These are phyloP conservation scores for Sarocladium strictum DNA, from an alignment of 2,329 filamentous ascomycete genomes.

Conservation along the genomic window DNA sequence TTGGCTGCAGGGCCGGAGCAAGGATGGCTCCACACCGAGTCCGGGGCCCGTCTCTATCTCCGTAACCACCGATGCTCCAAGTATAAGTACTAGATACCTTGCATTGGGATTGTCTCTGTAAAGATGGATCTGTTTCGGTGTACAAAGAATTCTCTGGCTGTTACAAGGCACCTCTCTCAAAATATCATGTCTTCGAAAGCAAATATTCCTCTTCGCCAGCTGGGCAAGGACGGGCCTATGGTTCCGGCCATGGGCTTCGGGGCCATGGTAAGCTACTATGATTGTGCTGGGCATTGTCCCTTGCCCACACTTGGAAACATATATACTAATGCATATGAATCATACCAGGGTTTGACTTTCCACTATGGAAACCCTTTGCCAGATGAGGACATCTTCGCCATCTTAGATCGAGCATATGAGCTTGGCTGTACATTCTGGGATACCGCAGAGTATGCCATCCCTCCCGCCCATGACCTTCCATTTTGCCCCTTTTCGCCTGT, in stretches of 20 bases:
- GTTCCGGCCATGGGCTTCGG: conserved; percentile 45
- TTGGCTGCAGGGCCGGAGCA: not conserved
- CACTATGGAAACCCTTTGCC: not conserved
- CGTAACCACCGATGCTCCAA: not conserved
- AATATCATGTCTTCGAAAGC: not conserved
- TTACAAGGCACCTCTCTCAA: too few relatives aligned
- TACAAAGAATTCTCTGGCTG: too few relatives aligned
- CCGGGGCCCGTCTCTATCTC: not conserved
- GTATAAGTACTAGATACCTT: not conserved
- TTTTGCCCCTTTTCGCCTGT: too few relatives aligned
- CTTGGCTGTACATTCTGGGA: conserved; percentile 44
- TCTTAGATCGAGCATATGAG: conserved; percentile 42
- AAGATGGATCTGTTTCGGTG: too few relatives aligned
- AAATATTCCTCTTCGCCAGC: conserved; percentile 14
- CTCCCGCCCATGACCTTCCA: too few relatives aligned
- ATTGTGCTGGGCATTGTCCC: not conserved
- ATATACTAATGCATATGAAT: not conserved
- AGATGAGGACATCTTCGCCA: conserved; percentile 39
- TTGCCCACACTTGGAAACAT: not conserved
- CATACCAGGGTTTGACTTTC: not conserved
- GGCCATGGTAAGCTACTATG: conserved; percentile 32
- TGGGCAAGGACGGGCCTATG: conserved; percentile 44
- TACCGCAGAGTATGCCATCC: conserved; percentile 26
- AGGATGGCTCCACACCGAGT: not conserved
- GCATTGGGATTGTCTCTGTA: too few relatives aligned